These are phyloP conservation scores for Coffea canephora DNA, from an alignment of 257 asterid species.

Conservation along the genomic window DNA sequence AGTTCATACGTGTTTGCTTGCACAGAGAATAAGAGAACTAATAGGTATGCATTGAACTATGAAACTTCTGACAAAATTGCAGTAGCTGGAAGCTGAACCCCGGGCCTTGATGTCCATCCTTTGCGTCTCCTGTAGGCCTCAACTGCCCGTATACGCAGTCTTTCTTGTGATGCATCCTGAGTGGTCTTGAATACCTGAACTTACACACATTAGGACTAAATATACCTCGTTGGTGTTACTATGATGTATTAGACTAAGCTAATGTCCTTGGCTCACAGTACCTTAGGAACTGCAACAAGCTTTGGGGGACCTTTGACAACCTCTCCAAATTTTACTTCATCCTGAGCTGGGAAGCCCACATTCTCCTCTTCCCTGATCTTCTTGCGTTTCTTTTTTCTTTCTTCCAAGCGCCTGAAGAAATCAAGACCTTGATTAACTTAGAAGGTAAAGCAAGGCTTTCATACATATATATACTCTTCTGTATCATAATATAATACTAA, in stretches of 20 bases:
- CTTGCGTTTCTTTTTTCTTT: slow-evolving; percentile 69
- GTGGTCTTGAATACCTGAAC: slow-evolving; percentile 50
- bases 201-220: background rate
- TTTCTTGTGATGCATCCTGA: slow-evolving; percentile 75
- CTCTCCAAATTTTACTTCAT: slow-evolving; percentile 76
- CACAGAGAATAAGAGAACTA: background rate
- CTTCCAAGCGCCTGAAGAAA: slow-evolving; percentile 59
- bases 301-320: slow-evolving; percentile 90
- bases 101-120: slow-evolving; percentile 88
- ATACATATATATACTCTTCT: too few species aligned
- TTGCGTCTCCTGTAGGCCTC: slow-evolving; percentile 79
- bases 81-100: slow-evolving; percentile 54
- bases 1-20: background rate
- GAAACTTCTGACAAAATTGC: slow-evolving; percentile 27
- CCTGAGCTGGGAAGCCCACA: slow-evolving; percentile 53
- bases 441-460: background rate
- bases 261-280: slow-evolving; percentile 2
- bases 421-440: slow-evolving; percentile 1
- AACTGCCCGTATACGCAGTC: slow-evolving; percentile 81
- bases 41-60: slow-evolving; percentile 13
- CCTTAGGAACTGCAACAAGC: slow-evolving; percentile 78
- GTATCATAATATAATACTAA: background rate
- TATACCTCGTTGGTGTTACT: too few species aligned
- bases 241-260: background rate
- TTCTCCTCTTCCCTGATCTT: slow-evolving; percentile 37